phyloP scores from a whole-genome alignment of 495 filamentous ascomycete species.

The Chaetomium tenue region DNA sequence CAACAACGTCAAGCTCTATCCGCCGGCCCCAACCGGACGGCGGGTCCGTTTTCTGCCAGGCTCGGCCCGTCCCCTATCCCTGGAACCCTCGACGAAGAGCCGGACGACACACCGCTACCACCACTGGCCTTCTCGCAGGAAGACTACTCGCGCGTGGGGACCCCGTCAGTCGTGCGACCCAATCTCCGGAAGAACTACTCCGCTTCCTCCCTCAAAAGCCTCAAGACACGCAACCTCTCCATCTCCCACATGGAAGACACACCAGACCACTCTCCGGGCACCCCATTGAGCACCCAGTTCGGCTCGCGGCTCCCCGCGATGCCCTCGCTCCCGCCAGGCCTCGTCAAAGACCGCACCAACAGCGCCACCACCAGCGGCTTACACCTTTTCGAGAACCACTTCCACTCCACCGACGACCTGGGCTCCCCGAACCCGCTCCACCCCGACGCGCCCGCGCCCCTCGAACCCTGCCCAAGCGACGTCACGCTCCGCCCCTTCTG shows the following conservation, averaged over 20 bases:
- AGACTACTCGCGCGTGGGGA: conserved; percentile 40
- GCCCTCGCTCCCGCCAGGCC: conserved; percentile 58
- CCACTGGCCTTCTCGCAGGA: conserved; percentile 33
- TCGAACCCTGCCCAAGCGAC: conserved; percentile 90
- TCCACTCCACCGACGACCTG: conserved; percentile 69
- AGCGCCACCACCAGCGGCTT: conserved; percentile 63
- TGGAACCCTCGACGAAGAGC: conserved; percentile 17
- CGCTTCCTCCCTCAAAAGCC: conserved; percentile 68
- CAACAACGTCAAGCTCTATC: conserved; percentile 49
- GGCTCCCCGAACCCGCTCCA: conserved; percentile 61
- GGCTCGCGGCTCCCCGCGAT: conserved; percentile 48
- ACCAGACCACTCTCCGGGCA: conserved; percentile 66
- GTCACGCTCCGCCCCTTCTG: conserved; percentile 87
- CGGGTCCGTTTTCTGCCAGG: conserved; percentile 33
- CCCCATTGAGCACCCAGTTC: conserved; percentile 67
- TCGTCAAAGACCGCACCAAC: conserved; percentile 45
- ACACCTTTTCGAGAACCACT: conserved; percentile 80
- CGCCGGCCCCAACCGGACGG: conserved; percentile 36
- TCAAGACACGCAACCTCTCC: conserved; percentile 71
- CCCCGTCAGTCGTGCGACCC: conserved; percentile 42
- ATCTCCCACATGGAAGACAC: conserved; percentile 67
- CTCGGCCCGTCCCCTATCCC: conserved; percentile 38
- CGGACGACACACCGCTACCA: conserved; percentile 31
- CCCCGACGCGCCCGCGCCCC: conserved; percentile 60
- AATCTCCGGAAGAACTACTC: conserved; percentile 76